Conservation (phyloP, 169 alveolate genomes). For the Plasmodium berghei region DNA sequence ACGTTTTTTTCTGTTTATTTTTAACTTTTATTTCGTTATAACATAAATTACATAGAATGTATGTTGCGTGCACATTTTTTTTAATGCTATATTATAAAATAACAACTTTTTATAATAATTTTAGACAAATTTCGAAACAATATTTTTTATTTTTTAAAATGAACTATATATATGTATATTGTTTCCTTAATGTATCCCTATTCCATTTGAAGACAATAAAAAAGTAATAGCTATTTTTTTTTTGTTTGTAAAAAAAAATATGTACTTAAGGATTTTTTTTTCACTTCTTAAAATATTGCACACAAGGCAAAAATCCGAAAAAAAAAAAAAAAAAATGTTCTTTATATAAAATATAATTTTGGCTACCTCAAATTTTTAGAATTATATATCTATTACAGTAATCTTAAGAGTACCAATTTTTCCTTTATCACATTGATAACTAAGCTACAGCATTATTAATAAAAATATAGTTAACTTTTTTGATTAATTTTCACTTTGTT, state of each 20-base stretch:
- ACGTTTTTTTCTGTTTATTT: conserved; percentile 3
- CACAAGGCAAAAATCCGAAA: neutral
- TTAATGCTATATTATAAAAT: neutral
- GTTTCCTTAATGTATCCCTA: neutral
- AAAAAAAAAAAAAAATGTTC: neutral
- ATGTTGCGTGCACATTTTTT: neutral
- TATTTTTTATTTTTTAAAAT: neutral
- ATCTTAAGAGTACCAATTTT: neutral
- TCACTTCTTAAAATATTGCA: conserved; percentile 1
- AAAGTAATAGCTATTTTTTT: too few species aligned
- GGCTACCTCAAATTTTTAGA: neutral
- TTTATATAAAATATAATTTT: neutral
- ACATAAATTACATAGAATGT: neutral
- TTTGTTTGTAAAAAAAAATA: neutral
- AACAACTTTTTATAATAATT: neutral
- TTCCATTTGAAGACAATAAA: neutral
- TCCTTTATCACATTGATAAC: neutral
- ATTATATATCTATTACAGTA: neutral
- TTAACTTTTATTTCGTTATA: neutral
- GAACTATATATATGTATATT: neutral
- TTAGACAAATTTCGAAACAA: neutral
- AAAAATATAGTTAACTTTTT: neutral
- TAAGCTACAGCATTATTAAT: neutral
- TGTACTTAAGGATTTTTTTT: neutral
- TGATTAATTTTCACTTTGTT: neutral